Evolutionary conservation across 2,329 filamentous ascomycete species (phyloP).

Genomic region (Drechslera avenae): DNA sequence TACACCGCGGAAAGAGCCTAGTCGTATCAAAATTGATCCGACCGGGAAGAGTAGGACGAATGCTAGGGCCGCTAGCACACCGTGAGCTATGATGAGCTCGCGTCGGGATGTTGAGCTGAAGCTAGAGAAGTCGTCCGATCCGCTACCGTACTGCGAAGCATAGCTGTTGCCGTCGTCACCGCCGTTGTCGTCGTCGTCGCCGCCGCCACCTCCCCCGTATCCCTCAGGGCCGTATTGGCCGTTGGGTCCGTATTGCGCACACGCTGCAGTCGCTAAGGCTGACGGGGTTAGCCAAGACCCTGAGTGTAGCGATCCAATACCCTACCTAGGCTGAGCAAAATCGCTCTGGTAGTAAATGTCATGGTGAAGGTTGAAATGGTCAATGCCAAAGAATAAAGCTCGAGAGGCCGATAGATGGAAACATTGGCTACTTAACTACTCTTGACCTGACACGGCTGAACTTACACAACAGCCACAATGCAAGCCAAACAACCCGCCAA

Average conservation of each 20-base stretch:
- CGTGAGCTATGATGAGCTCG: slow-evolving; percentile 49
- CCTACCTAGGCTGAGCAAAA: slow-evolving; percentile 23
- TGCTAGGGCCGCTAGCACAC: slow-evolving; percentile 50
- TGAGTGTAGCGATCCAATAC: not conserved
- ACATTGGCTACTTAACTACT: slow-evolving; percentile 8
- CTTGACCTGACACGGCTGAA: slow-evolving; percentile 6
- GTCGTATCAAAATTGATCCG: slow-evolving; percentile 51
- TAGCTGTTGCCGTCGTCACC: slow-evolving; percentile 5
- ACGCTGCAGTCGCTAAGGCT: slow-evolving; percentile 15
- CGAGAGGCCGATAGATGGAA: not conserved
- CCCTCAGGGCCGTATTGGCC: slow-evolving; percentile 16
- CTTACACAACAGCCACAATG: slow-evolving; percentile 4
- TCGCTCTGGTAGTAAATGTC: slow-evolving; percentile 8
- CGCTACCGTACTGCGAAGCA: slow-evolving; percentile 6
- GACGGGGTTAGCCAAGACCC: slow-evolving; percentile 6
- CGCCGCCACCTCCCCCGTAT: slow-evolving; percentile 7
- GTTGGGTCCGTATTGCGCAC: slow-evolving; percentile 20
- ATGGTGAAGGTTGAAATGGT: slow-evolving; percentile 10
- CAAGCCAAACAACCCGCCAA: slow-evolving; percentile 16
- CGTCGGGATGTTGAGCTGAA: slow-evolving; percentile 10
- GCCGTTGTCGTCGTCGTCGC: slow-evolving; percentile 6
- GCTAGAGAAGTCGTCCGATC: slow-evolving; percentile 4
- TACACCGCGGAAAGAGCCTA: slow-evolving; percentile 49
- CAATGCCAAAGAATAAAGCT: not conserved
- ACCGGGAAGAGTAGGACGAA: slow-evolving; percentile 53